A percentile compares a stretch with the other conserved stretches of the same genome.
Conservation (phyloP, 352 stramenopile genomes). For the Pythium apleroticum region DNA sequence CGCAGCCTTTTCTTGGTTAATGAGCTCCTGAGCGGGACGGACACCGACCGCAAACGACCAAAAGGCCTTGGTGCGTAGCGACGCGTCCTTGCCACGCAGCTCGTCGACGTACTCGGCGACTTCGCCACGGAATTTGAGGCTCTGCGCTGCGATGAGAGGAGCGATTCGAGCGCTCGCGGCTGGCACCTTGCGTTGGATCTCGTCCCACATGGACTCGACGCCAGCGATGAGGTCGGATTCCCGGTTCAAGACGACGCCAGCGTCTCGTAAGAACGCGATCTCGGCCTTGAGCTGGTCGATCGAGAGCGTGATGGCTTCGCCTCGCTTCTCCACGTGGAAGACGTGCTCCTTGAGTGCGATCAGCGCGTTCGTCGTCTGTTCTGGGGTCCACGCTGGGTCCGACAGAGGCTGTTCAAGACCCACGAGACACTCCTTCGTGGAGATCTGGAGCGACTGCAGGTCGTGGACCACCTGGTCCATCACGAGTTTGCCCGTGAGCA, state of each 20-base stretch:
- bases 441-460: slow-evolving; percentile 57
- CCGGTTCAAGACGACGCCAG: slow-evolving; percentile 49
- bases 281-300: slow-evolving; percentile 72
- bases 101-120: slow-evolving; percentile 83
- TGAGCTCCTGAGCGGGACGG: slow-evolving; percentile 37
- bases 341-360: slow-evolving; percentile 80
- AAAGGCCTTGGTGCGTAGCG: slow-evolving; percentile 57
- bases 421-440: slow-evolving; percentile 64
- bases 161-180: slow-evolving; percentile 64
- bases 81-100: slow-evolving; percentile 58
- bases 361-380: slow-evolving; percentile 60
- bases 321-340: slow-evolving; percentile 74
- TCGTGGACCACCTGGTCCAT: slow-evolving; percentile 70
- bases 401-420: slow-evolving; percentile 71
- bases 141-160: slow-evolving; percentile 59
- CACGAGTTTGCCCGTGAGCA: slow-evolving; percentile 81
- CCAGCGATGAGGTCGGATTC: slow-evolving; percentile 53
- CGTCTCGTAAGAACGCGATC: slow-evolving; percentile 64
- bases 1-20: slow-evolving; percentile 38
- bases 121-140: slow-evolving; percentile 65
- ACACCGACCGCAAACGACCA: slow-evolving; percentile 60
- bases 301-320: slow-evolving; percentile 52
- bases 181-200: slow-evolving; percentile 66
- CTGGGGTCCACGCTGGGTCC: slow-evolving; percentile 53
- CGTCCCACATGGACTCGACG: slow-evolving; percentile 59